These are phyloP conservation scores for Lumnitzera racemosa DNA, from an alignment of 345 rosid genomes.

Conservation along the genomic window DNA sequence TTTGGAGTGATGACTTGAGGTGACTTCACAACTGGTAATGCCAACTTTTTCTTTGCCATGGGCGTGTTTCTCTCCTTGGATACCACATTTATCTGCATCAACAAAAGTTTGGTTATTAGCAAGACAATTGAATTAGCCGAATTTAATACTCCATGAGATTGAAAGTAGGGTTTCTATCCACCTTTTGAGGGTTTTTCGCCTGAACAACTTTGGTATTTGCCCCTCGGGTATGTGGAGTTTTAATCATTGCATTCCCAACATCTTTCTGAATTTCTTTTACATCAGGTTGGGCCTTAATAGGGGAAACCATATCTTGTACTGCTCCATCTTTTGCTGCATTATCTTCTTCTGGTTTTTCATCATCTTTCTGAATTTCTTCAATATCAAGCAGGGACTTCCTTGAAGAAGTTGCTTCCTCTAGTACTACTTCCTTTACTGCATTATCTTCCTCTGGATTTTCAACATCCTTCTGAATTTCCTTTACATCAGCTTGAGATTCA, in stretches of 20 bases:
- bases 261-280: conserved; percentile 18
- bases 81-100: conserved; percentile 27
- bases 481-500: conserved; percentile 13
- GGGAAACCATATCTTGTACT: conserved; percentile 12
- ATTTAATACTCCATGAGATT: neutral
- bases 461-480: conserved; percentile 1
- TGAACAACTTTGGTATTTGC: conserved; percentile 23
- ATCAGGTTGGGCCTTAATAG: conserved; percentile 12
- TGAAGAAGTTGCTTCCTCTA: conserved; percentile 11
- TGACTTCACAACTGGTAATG: conserved; percentile 15
- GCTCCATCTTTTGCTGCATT: conserved; percentile 14
- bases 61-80: conserved; percentile 20
- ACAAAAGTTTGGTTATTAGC: neutral
- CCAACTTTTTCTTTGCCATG: conserved; percentile 27
- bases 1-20: conserved; percentile 42
- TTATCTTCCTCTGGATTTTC: conserved; percentile 15
- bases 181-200: conserved; percentile 44
- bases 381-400: conserved; percentile 13
- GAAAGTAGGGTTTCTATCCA: conserved; percentile 8
- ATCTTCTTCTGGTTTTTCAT: conserved; percentile 11
- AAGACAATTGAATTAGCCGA: neutral
- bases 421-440: conserved; percentile 16
- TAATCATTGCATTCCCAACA: conserved; percentile 20
- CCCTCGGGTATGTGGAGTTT: conserved; percentile 17
- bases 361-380: neutral